These are phyloP conservation scores for Metschnikowia corniflorae DNA, from an alignment of 805 yeast genomes.

Conservation along the genomic window DNA sequence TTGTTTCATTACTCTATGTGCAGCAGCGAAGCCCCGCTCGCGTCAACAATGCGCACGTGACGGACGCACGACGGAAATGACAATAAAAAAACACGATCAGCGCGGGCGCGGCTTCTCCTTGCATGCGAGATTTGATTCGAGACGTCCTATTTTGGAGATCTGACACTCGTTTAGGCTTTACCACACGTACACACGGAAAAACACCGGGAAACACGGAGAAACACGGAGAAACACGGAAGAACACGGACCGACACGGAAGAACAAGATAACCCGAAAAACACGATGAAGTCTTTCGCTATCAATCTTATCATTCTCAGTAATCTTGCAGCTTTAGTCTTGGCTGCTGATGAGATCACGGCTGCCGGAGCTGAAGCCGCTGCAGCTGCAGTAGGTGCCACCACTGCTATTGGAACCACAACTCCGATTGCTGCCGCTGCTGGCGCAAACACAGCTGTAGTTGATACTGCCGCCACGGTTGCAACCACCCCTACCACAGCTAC, in stretches of 20 bases:
- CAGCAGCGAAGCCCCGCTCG: too few species aligned
- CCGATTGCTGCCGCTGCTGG: conserved; percentile 18
- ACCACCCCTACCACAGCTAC: conserved; percentile 14
- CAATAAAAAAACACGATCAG: too few species aligned
- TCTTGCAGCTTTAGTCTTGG: conserved; percentile 14
- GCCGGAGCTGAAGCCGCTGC: conserved; percentile 17
- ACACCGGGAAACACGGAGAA: too few species aligned
- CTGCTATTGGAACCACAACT: conserved; percentile 15
- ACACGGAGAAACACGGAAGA: too few species aligned
- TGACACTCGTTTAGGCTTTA: background rate
- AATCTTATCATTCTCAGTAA: conserved; percentile 4
- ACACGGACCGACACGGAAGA: too few species aligned
- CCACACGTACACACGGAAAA: background rate
- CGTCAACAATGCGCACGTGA: background rate
- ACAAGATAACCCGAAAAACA: too few species aligned
- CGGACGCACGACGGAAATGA: background rate
- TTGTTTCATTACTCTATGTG: too few species aligned
- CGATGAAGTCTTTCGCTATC: conserved; percentile 5
- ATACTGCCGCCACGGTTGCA: conserved; percentile 15
- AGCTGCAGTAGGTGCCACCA: conserved; percentile 16
- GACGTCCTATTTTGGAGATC: too few species aligned
- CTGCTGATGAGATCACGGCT: conserved; percentile 15
- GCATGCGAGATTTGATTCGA: too few species aligned
- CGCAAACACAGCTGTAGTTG: conserved; percentile 18
- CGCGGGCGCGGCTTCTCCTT: too few species aligned